A percentile compares a stretch with the other conserved stretches of the same genome.
phyloP scores from a whole-genome alignment of 2,329 filamentous ascomycete genomes.

The Alternaria sp. region DNA sequence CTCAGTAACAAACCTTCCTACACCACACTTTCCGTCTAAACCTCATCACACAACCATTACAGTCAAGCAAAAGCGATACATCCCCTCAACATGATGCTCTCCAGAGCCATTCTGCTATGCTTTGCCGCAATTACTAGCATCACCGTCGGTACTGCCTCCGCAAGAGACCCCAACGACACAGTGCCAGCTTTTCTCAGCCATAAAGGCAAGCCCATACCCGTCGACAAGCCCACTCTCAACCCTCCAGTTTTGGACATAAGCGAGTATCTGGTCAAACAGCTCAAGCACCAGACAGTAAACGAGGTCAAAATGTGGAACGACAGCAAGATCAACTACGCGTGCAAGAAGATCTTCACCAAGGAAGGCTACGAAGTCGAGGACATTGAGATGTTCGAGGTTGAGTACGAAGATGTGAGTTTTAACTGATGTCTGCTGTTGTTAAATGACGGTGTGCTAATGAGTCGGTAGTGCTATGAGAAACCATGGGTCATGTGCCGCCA shows the following conservation, averaged over 20 bases:
- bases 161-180: background rate
- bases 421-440: background rate
- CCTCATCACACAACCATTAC: background rate
- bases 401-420: background rate
- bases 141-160: background rate
- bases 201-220: background rate
- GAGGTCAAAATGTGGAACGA: background rate
- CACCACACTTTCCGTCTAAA: background rate
- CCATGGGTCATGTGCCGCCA: background rate
- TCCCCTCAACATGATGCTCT: background rate
- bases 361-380: background rate
- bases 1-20: background rate
- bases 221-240: background rate
- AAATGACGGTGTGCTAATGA: background rate
- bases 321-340: background rate
- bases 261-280: background rate
- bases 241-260: background rate
- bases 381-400: background rate
- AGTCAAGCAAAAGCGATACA: background rate
- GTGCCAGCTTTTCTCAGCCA: background rate
- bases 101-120: background rate
- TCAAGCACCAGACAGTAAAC: background rate
- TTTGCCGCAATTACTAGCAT: background rate
- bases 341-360: background rate
- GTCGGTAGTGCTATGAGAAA: background rate